Evolutionary conservation across 2,329 filamentous ascomycete genomes (phyloP).

Genomic region (Monilinia fructigena): DNA sequence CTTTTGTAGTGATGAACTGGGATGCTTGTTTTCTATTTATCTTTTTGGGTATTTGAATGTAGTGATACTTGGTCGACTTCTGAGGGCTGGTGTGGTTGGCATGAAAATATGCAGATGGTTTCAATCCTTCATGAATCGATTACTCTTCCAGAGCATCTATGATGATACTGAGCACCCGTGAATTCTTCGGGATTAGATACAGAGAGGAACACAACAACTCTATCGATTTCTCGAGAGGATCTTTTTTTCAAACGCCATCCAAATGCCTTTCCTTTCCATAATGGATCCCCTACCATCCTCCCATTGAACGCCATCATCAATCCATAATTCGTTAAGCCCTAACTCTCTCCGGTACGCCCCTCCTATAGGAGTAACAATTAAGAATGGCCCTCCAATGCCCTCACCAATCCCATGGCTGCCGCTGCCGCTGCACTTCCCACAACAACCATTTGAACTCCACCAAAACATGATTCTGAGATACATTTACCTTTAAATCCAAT

Average conservation of each 20-base stretch:
- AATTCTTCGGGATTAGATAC: conserved; percentile 6
- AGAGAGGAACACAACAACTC: conserved; percentile 25
- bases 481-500: conserved; percentile 40
- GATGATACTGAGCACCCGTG: not conserved
- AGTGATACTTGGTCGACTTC: no score
- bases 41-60: no score
- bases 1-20: no score
- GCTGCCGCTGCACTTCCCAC: conserved; percentile 43
- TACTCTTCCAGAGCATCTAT: not conserved
- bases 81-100: no score
- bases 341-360: conserved; percentile 10
- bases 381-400: conserved; percentile 30
- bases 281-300: not conserved
- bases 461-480: conserved; percentile 36
- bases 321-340: conserved; percentile 9
- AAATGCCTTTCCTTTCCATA: conserved; percentile 15
- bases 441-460: conserved; percentile 45
- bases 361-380: conserved; percentile 10
- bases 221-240: conserved; percentile 34
- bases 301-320: not conserved
- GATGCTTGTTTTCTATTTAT: no score
- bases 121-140: not conserved
- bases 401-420: conserved; percentile 44
- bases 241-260: conserved; percentile 13
- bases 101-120: not conserved